Percentiles rank a stretch among this genome's conserved stretches.
phyloP scores from a whole-genome alignment of 1,139 yeast genomes.

The Spencermartinsiella ligniputridi region DNA sequence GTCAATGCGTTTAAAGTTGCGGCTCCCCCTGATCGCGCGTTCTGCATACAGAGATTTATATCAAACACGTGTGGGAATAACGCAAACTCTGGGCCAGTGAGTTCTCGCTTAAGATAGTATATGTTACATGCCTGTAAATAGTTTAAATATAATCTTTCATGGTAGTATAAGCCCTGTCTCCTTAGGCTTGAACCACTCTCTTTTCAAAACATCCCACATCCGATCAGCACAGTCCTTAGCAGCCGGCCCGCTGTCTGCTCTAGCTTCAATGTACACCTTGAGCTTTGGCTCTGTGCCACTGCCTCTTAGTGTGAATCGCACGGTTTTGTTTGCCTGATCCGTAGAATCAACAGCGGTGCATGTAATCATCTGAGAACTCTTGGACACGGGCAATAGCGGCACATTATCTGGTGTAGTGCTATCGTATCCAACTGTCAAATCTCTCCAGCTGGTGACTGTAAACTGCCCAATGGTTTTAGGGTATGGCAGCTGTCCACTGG shows the following conservation, averaged over 20 bases:
- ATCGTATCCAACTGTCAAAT: conserved; percentile 78
- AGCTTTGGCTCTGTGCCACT: conserved; percentile 97
- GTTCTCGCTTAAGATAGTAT: too few relatives aligned
- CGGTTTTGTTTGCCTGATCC: conserved; percentile 21
- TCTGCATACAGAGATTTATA: too few relatives aligned
- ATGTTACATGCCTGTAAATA: too few relatives aligned
- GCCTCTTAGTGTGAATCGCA: conserved; percentile 81
- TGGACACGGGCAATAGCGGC: conserved; percentile 69
- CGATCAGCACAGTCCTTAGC: conserved; percentile 52
- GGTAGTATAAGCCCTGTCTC: conserved; percentile 18
- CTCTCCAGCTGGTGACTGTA: conserved; percentile 65
- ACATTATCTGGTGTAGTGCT: conserved; percentile 53
- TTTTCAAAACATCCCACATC: conserved; percentile 61
- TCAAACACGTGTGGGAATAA: too few relatives aligned
- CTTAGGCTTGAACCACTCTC: conserved; percentile 33
- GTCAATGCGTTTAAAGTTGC: neutral
- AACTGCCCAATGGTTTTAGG: conserved; percentile 53
- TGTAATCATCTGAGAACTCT: conserved; percentile 82
- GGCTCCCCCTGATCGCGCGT: too few relatives aligned
- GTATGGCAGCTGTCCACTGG: conserved; percentile 17
- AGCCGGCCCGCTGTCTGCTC: conserved; percentile 40
- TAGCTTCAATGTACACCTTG: conserved; percentile 86
- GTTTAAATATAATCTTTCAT: too few relatives aligned
- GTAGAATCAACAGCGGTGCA: conserved; percentile 37
- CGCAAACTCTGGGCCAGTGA: too few relatives aligned